phyloP scores from a whole-genome alignment of 495 filamentous ascomycete species.

The Hypoxylon perforatum region DNA sequence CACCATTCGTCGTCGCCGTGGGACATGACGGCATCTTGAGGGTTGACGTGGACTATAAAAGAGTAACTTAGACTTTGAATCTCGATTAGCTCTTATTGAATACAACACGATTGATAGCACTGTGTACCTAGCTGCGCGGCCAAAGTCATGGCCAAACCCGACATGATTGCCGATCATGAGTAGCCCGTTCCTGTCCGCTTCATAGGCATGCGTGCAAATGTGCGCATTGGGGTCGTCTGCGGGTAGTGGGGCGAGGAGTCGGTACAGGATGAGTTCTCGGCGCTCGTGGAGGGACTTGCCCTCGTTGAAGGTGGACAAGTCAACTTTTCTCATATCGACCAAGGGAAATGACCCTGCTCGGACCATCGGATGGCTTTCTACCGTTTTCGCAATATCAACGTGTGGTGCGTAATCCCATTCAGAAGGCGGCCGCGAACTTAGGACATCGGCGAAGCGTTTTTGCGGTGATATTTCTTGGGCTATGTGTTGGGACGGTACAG shows the following conservation, averaged over 20 bases:
- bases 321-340: conserved; percentile 70
- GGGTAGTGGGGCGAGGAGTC: conserved; percentile 59
- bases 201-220: conserved; percentile 72
- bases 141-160: conserved; percentile 62
- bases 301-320: conserved; percentile 68
- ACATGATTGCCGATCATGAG: conserved; percentile 70
- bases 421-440: conserved; percentile 42
- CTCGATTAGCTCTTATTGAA: too few species aligned
- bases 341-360: conserved; percentile 63
- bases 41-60: conserved; percentile 69
- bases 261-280: conserved; percentile 70
- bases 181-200: conserved; percentile 75
- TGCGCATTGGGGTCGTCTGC: conserved; percentile 56
- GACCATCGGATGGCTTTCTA: conserved; percentile 41
- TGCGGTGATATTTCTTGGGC: conserved; percentile 52
- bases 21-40: conserved; percentile 53
- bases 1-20: conserved; percentile 67
- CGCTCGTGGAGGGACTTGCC: conserved; percentile 62
- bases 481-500: conserved; percentile 40
- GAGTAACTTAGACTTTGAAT: conserved; percentile 70
- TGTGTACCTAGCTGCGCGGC: conserved; percentile 68
- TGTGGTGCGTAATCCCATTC: conserved; percentile 57
- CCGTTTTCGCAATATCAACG: conserved; percentile 49
- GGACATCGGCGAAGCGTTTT: conserved; percentile 49
- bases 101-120: too few species aligned